Evolutionary conservation across 2,329 filamentous ascomycete species (phyloP).

Genomic region (Aspergillus uvarum): DNA sequence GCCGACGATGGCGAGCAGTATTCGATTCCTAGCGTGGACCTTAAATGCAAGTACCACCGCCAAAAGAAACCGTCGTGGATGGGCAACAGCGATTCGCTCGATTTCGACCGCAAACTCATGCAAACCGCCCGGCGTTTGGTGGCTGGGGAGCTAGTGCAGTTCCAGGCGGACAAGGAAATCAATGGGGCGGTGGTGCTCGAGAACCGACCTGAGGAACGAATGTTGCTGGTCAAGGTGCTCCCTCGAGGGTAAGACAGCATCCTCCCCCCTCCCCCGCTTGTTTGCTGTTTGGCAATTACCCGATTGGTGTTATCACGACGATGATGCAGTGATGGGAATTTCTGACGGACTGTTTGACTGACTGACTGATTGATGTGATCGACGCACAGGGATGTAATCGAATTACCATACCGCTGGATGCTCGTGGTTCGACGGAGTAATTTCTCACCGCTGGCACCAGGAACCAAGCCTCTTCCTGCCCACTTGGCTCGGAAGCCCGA

Average conservation of each 20-base stretch:
- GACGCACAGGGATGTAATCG: slow-evolving; percentile 48
- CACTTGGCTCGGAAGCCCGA: slow-evolving; percentile 54
- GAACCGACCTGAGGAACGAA: slow-evolving; percentile 74
- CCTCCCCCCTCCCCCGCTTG: not conserved
- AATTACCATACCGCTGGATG: slow-evolving; percentile 60
- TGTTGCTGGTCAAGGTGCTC: slow-evolving; percentile 75
- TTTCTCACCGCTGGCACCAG: slow-evolving; percentile 47
- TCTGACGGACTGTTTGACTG: slow-evolving; percentile 1
- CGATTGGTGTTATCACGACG: slow-evolving; percentile 6
- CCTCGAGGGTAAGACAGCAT: slow-evolving; percentile 69
- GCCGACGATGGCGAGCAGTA: slow-evolving; percentile 90
- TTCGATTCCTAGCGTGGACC: slow-evolving; percentile 85
- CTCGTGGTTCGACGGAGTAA: slow-evolving; percentile 51
- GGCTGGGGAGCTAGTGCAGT: slow-evolving; percentile 76
- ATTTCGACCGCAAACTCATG: slow-evolving; percentile 67
- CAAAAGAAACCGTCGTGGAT: slow-evolving; percentile 78
- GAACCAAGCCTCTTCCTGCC: slow-evolving; percentile 48
- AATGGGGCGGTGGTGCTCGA: slow-evolving; percentile 87
- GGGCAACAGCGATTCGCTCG: slow-evolving; percentile 63
- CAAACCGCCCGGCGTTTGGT: slow-evolving; percentile 68
- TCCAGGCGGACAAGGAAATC: slow-evolving; percentile 82
- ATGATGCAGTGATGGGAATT: slow-evolving; percentile 5
- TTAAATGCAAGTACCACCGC: slow-evolving; percentile 91
- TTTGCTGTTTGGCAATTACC: slow-evolving; percentile 15
- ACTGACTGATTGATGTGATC: slow-evolving; percentile 10